These are phyloP conservation scores for Solanum tarijense DNA, from an alignment of 257 asterid genomes.

Conservation along the genomic window DNA sequence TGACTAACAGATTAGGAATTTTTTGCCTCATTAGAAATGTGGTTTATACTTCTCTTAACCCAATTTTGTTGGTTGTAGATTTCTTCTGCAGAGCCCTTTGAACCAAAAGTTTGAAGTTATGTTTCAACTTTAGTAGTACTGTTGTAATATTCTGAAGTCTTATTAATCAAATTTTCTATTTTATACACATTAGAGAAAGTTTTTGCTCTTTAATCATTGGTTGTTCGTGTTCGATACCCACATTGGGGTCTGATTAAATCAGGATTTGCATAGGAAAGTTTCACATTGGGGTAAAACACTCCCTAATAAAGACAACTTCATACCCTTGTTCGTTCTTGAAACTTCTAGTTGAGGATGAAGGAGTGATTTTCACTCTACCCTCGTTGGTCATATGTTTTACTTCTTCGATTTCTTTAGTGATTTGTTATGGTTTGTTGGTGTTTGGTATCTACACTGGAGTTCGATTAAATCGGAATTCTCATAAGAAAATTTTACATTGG, in stretches of 20 bases:
- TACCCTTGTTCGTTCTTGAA: neutral
- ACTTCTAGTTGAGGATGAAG: too few relatives aligned
- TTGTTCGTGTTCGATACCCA: neutral
- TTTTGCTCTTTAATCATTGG: neutral
- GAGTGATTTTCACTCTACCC: too few relatives aligned
- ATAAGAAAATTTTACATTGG: neutral
- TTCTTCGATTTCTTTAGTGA: neutral
- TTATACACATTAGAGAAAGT: neutral
- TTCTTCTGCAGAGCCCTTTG: slow-evolving; percentile 18
- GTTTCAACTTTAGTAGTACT: slow-evolving; percentile 5
- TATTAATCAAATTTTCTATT: slow-evolving; percentile 2
- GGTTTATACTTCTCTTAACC: slow-evolving; percentile 14
- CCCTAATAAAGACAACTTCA: neutral
- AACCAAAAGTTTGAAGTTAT: neutral
- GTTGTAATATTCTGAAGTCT: slow-evolving; percentile 5
- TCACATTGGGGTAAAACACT: neutral
- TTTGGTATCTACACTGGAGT: neutral
- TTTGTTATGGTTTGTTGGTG: neutral
- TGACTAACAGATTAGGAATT: slow-evolving; percentile 27
- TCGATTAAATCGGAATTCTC: neutral
- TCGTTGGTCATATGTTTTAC: too few relatives aligned
- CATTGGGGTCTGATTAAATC: neutral
- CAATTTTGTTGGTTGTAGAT: slow-evolving; percentile 23
- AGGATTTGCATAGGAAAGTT: neutral
- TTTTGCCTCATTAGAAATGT: slow-evolving; percentile 10